Evolutionary conservation across 495 filamentous ascomycete genomes (phyloP), one percentile per base, ranked within the genome.

Genomic region (Podospora pseudocomata): DNA sequence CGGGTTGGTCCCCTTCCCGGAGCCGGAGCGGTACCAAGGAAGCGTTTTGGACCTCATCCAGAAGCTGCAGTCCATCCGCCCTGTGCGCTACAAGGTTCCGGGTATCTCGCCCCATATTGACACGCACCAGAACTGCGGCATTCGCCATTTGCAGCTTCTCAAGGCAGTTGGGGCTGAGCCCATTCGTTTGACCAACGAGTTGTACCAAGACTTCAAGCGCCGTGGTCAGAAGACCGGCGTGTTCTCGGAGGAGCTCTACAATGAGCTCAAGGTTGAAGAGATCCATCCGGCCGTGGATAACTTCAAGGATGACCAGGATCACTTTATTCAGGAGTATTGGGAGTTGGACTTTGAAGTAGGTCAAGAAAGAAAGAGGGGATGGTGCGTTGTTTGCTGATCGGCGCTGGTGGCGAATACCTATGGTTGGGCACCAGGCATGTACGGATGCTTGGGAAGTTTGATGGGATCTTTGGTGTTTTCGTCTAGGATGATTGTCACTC

Each of bases 71-170:
- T 16, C 49, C 0, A 55, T 76, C 27, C 72, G 68, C 60, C 62
- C 72, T 15, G 5, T 7, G 5, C 70, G 66, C 1, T 73, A 63
- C 70, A 74, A 71, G 64, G 5, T 73, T 2, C 72, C 70, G 0
- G 67, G 65, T 1, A 39, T 27, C 5, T 56, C 30, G 3, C 67
- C 68, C 0, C 70, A 74, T 26, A 7, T 55, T 1, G 72, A 74
- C 44, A 39, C 11, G 34, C 74, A 76, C 54, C 16, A 9, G 5
- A 68, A 49, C 32, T 76, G 74, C 32, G 74, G 74, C 57, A 59
- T 72, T 19, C 20, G 68, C 0, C 65, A 68, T 34, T 26, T 62
- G 19, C 54, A 74, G 30, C 44, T 64, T 0, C 53, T 71, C 4
- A 32, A 63, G 15, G 23, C 32, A 7, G 57, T 66, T 6, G 23